Percentiles rank a stretch among this genome's conserved stretches.
Conservation (phyloP, 2,329 filamentous ascomycete genomes). For the Cladosporium sp. region DNA sequence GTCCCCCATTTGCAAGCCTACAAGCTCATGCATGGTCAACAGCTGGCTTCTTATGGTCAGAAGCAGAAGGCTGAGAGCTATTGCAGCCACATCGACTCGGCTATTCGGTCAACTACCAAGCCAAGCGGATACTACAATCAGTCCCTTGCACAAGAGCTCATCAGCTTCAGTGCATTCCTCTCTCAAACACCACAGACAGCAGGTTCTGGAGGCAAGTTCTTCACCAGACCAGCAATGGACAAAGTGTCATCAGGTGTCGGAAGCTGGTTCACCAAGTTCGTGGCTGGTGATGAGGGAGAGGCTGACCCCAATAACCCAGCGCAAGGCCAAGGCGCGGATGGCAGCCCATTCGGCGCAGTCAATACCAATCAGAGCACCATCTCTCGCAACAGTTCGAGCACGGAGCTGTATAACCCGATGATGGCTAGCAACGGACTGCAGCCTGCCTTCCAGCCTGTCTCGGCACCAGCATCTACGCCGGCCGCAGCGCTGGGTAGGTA, state of each 20-base stretch:
- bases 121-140: conserved; percentile 84
- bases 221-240: conserved; percentile 92
- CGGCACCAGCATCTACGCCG: conserved; percentile 17
- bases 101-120: conserved; percentile 78
- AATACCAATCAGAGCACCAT: conserved; percentile 59
- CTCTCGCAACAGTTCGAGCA: conserved; percentile 61
- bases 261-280: conserved; percentile 94
- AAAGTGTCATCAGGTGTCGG: conserved; percentile 90
- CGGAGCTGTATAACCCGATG: conserved; percentile 71
- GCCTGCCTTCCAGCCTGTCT: conserved; percentile 20
- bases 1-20: conserved; percentile 85
- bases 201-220: conserved; percentile 61
- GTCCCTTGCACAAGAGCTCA: conserved; percentile 70
- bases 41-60: conserved; percentile 79
- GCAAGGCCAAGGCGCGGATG: conserved; percentile 55
- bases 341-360: conserved; percentile 80
- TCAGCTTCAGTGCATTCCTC: conserved; percentile 79
- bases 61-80: conserved; percentile 85
- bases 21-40: conserved; percentile 84
- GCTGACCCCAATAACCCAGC: conserved; percentile 53
- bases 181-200: conserved; percentile 82
- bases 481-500: conserved; percentile 32
- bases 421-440: conserved; percentile 36
- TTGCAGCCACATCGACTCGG: conserved; percentile 76
- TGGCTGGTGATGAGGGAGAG: conserved; percentile 84